Base-by-base conservation (phyloP, 345 rosid genomes). In the Aquilaria sinensis region DNA sequence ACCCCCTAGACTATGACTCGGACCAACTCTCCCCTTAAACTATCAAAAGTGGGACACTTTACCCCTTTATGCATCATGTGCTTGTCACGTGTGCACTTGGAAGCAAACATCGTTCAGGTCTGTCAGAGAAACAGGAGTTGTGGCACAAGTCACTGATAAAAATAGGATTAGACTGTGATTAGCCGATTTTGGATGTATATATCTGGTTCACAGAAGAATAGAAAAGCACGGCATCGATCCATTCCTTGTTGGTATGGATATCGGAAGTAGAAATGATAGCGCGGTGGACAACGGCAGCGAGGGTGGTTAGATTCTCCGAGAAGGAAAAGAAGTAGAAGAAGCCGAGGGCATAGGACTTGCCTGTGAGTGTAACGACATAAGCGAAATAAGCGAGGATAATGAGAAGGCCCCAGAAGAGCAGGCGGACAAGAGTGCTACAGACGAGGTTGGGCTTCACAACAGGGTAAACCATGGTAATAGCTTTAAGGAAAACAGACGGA, bases 281-380 rank as follows among this genome's bases (percentile, higher is more conserved):
- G 45, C 47, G 31, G 70, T 46, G 12, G 70, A 50, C 3, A 16
- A 6, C 11, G 6, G 45, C 31, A 50, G 56, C 52, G 15, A 70
- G 57, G 57, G 69, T 41, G 11, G 72, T 23, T 6, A 37, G 43
- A 51, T 77, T 71, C 4, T 77, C 80, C 43, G 82, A 80, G 3
- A 74, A 29, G 12, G 79, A 66, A 69, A 83, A 77, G 70, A 87
- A 83, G 70, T 91, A 87, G 77, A 87, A 87, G 59, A 65, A 76
- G 16, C 85, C 80, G 53, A 72, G 45, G 30, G 64, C 56, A 67
- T 88, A 87, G 2, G 89, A 74, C 70, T 81, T 82, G 30, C 95
- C 95, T 52, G 81, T 76, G 57, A 74, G 32, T 5, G 89, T 78
- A 55, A 85, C 77, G 11, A 87, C 68, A 79, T 74, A 87, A 37